phyloP scores from a whole-genome alignment of 345 rosid species.

The Noccaea caerulescens region DNA sequence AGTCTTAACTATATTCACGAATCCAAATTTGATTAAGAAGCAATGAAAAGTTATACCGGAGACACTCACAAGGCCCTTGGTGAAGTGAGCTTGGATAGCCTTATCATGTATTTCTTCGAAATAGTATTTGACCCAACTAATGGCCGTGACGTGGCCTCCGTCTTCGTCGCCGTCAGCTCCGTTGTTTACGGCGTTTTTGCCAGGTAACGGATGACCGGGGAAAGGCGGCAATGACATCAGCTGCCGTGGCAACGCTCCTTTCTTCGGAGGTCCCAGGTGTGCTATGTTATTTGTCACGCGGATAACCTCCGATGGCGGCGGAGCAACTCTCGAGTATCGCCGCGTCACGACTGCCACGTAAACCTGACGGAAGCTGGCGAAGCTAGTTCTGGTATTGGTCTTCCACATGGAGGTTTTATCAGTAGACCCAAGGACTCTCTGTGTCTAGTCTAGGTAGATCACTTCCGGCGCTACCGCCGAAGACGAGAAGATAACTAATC shows the following conservation, averaged over 20 bases:
- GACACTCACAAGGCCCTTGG: conserved; percentile 78
- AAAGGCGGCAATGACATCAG: conserved; percentile 82
- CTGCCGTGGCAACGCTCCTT: conserved; percentile 81
- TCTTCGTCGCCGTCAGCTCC: conserved; percentile 37
- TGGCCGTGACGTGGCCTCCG: conserved; percentile 59
- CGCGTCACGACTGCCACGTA: conserved; percentile 37
- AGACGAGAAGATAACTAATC: neutral
- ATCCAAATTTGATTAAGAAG: conserved; percentile 10
- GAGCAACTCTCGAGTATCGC: conserved; percentile 58
- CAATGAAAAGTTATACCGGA: conserved; percentile 29
- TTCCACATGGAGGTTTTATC: conserved; percentile 38
- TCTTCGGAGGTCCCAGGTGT: conserved; percentile 58
- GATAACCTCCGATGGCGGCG: conserved; percentile 57
- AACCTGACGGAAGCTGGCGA: conserved; percentile 17
- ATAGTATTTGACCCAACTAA: conserved; percentile 86
- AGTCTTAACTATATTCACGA: neutral
- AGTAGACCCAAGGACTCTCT: neutral
- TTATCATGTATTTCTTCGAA: conserved; percentile 64
- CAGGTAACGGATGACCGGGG: conserved; percentile 67
- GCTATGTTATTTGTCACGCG: conserved; percentile 71
- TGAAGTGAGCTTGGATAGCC: conserved; percentile 74
- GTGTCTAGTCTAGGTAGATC: too few relatives aligned
- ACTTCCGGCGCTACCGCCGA: conserved; percentile 27
- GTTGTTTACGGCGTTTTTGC: conserved; percentile 30
- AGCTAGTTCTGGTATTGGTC: conserved; percentile 4